Evolutionary conservation across 2,329 filamentous ascomycete genomes (phyloP).

Genomic region (Penicillium janthinellum): DNA sequence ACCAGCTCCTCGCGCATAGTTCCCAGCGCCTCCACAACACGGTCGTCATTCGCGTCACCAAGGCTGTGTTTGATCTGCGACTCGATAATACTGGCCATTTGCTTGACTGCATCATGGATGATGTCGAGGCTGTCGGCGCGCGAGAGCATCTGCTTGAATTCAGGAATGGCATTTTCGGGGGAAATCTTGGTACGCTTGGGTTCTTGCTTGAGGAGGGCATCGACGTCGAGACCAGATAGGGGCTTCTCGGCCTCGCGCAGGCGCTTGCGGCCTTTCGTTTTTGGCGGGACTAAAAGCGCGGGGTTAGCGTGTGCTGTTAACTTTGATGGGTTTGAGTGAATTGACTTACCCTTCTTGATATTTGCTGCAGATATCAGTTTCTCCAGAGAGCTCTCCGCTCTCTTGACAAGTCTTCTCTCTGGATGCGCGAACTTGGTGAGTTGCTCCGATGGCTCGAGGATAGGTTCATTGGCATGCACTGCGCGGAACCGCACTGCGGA

Average conservation of each 20-base stretch:
- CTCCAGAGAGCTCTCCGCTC: constrained; percentile 61
- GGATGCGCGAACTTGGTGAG: constrained; percentile 74
- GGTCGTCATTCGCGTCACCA: constrained; percentile 72
- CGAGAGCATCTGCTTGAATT: constrained; percentile 80
- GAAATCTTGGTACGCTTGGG: constrained; percentile 56
- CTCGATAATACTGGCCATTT: constrained; percentile 73
- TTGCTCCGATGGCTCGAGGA: constrained; percentile 64
- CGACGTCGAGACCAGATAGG: constrained; percentile 85
- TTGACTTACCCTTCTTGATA: constrained; percentile 73
- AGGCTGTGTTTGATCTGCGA: constrained; percentile 71
- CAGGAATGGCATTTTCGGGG: constrained; percentile 77
- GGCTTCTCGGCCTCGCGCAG: constrained; percentile 73
- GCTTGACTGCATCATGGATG: constrained; percentile 68
- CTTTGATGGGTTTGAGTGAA: background rate
- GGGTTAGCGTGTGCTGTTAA: constrained; percentile 27
- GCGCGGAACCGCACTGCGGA: constrained; percentile 83
- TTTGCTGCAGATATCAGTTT: constrained; percentile 69
- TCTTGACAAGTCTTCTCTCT: constrained; percentile 65
- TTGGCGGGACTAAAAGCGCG: constrained; percentile 67
- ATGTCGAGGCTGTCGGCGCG: constrained; percentile 61
- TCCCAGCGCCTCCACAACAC: constrained; percentile 72
- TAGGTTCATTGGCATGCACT: constrained; percentile 66
- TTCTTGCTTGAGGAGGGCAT: constrained; percentile 70
- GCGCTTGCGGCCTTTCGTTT: constrained; percentile 71
- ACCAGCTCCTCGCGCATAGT: constrained; percentile 78